Evolutionary conservation across 306 rosid species (phyloP).

Genomic region (Glycine latifolia): DNA sequence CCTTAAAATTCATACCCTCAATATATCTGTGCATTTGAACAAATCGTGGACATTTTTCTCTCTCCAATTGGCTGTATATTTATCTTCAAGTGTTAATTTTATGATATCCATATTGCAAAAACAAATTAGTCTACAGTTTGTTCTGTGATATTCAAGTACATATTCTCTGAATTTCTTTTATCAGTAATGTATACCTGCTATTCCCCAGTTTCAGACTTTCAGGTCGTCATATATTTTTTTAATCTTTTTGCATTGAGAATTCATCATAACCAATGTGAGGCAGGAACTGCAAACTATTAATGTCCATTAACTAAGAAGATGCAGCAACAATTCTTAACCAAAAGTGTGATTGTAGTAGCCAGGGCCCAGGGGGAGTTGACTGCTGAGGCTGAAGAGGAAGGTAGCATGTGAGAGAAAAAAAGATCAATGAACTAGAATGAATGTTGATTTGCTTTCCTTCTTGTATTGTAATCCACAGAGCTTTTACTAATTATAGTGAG

Average conservation of each 20-base stretch:
- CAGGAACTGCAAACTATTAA: conserved; percentile 17
- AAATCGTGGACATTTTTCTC: conserved; percentile 53
- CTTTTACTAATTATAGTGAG: conserved; percentile 19
- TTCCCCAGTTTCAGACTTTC: conserved; percentile 13
- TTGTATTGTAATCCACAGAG: neutral
- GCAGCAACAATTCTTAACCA: conserved; percentile 17
- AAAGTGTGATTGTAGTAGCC: neutral
- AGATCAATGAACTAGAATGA: conserved; percentile 14
- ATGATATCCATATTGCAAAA: conserved; percentile 48
- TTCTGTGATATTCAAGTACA: conserved; percentile 28
- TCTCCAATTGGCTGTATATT: conserved; percentile 70
- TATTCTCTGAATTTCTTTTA: neutral
- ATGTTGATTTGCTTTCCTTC: neutral
- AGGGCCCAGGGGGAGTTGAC: conserved; percentile 2
- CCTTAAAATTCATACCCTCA: conserved; percentile 46
- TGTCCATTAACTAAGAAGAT: neutral
- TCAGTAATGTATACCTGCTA: neutral
- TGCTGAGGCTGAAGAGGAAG: conserved; percentile 53
- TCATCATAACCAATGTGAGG: conserved; percentile 25
- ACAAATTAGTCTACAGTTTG: neutral
- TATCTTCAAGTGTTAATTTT: conserved; percentile 61
- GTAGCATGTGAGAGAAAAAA: neutral
- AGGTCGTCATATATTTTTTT: neutral
- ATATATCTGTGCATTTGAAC: conserved; percentile 62
- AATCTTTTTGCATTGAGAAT: conserved; percentile 30